Percentiles rank a stretch among this genome's conserved stretches.
Conservation (phyloP, 192 early-diverging fungal species). For the Backusella westeae region DNA sequence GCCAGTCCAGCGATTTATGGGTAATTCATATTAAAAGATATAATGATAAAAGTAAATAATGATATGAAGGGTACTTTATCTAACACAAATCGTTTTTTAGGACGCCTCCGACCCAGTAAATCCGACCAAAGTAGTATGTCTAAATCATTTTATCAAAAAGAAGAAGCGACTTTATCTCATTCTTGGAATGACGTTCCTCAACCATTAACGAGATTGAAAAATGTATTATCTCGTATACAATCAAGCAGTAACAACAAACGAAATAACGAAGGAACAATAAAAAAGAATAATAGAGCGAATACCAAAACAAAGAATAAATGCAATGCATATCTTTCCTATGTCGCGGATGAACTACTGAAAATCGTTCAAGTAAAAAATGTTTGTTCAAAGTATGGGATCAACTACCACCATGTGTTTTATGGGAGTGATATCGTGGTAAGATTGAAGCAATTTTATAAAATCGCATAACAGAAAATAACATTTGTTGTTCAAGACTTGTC, state of each 20-base stretch:
- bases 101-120: conserved; percentile 2
- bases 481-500: conserved; percentile 34
- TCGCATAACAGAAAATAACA: not conserved
- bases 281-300: not conserved
- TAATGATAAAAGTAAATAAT: not conserved
- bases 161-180: not conserved
- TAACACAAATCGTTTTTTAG: not conserved
- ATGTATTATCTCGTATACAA: conserved; percentile 4
- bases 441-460: not conserved
- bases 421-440: conserved; percentile 85
- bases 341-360: conserved; percentile 61
- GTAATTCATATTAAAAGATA: not conserved
- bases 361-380: conserved; percentile 56
- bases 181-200: not conserved
- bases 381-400: conserved; percentile 66
- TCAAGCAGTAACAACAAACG: not conserved
- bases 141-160: not conserved
- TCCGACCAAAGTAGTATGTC: not conserved
- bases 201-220: not conserved
- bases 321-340: conserved; percentile 67
- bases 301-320: conserved; percentile 42
- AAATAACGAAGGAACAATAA: not conserved
- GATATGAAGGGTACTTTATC: not conserved
- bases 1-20: not conserved
- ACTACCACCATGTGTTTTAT: conserved; percentile 80